A percentile compares a stretch with the other conserved stretches of the same genome.
phyloP scores from a whole-genome alignment of 2,329 filamentous ascomycete species.

The Podosphaera xanthii region DNA sequence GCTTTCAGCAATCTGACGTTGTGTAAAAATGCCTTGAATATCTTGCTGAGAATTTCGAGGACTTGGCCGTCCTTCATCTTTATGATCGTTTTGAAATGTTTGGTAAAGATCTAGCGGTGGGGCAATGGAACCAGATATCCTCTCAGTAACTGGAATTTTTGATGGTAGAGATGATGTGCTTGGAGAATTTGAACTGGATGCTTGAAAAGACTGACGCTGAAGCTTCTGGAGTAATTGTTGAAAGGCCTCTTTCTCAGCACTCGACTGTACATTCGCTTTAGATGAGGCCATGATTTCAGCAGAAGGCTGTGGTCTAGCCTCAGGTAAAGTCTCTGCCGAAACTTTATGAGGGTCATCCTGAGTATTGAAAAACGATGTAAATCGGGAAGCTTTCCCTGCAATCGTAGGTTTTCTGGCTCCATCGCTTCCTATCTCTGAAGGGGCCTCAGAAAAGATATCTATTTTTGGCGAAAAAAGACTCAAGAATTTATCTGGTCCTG shows the following conservation, averaged over 20 bases:
- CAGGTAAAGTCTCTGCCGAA: constrained; percentile 26
- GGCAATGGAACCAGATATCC: constrained; percentile 22
- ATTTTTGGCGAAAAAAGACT: constrained; percentile 27
- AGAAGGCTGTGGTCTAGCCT: constrained; percentile 15
- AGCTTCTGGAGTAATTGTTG: constrained; percentile 64
- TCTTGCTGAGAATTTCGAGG: constrained; percentile 17
- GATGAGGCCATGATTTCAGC: constrained; percentile 8
- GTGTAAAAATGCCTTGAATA: constrained; percentile 28
- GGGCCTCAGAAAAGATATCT: constrained; percentile 20
- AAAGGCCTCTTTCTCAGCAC: constrained; percentile 59
- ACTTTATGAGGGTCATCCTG: constrained; percentile 27
- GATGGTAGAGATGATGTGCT: constrained; percentile 16
- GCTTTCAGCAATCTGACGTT: constrained; percentile 18
- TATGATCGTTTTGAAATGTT: constrained; percentile 14
- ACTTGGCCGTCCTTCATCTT: constrained; percentile 11
- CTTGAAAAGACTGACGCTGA: constrained; percentile 26
- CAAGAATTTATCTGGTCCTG: constrained; percentile 60
- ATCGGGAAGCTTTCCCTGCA: constrained; percentile 50
- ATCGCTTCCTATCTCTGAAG: constrained; percentile 21
- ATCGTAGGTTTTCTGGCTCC: constrained; percentile 30
- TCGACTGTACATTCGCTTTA: constrained; percentile 6
- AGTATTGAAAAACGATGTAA: constrained; percentile 56
- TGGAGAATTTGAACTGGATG: constrained; percentile 21
- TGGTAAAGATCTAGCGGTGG: constrained; percentile 23
- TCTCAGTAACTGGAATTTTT: constrained; percentile 21